Conservation (phyloP, 176 grass and related monocot genomes). For the Zizania latifolia region DNA sequence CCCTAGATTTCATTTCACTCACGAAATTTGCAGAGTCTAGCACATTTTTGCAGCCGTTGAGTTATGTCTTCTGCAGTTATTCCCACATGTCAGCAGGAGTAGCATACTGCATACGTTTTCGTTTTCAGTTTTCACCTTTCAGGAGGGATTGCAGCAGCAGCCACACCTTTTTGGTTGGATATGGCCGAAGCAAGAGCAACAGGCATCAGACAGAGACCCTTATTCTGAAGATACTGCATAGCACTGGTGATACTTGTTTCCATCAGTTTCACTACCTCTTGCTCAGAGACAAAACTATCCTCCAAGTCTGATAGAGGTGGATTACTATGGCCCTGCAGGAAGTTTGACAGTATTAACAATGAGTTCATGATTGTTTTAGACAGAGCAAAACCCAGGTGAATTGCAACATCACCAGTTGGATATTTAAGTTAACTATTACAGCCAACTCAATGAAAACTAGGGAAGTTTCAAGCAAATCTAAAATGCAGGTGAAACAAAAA, state of each 20-base stretch:
- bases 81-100: neutral
- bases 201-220: conserved; percentile 81
- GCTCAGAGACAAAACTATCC: conserved; percentile 48
- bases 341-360: neutral
- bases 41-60: neutral
- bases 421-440: neutral
- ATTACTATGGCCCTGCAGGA: conserved; percentile 5
- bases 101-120: too few relatives aligned
- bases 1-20: neutral
- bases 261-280: conserved; percentile 72
- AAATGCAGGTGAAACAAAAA: neutral
- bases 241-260: conserved; percentile 62
- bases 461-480: neutral
- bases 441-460: neutral
- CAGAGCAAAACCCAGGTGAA: neutral
- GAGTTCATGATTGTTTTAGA: neutral
- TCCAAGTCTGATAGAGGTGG: conserved; percentile 28
- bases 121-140: conserved; percentile 37
- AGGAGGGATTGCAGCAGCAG: conserved; percentile 17
- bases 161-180: conserved; percentile 50
- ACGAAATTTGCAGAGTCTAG: neutral
- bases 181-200: conserved; percentile 69
- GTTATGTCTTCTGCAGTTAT: neutral
- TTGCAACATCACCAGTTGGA: neutral
- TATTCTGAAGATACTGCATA: conserved; percentile 84